Evolutionary conservation across 2,329 filamentous ascomycete genomes (phyloP), one percentile per base, ranked within the genome.

Genomic region (Shiraia sp.): DNA sequence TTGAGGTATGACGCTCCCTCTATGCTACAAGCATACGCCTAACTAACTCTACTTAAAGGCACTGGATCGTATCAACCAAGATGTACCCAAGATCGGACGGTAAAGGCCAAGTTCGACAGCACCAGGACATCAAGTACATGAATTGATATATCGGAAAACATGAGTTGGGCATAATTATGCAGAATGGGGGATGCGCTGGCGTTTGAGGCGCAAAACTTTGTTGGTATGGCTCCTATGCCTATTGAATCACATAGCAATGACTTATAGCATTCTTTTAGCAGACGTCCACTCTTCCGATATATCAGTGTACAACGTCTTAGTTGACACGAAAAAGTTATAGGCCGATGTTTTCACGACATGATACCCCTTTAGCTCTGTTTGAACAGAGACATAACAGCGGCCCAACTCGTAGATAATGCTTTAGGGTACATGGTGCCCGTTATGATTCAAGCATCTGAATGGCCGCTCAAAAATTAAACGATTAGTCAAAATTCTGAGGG

Each of bases 1-100:
- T 99, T 41, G 95, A 99, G 74, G 89, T 56, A 45, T 17, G 49
- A 22, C 23, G 9, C 13, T 15, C 29, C 26, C 4, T n/a, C 28
- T 10, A 25, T 9, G n/a, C 10, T 7, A 41, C 13, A 23, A 15
- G 23, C 27, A 15, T 13, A 33, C 27, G 14, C 13, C 32, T 8
- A 26, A 34, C 51, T 61, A 17, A 61, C 37, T 19, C 16, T 28
- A 15, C 8, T 10, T 17, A 16, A 25, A 66, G 56, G 65, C 65
- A 2, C 56, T 68, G n/a, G 65, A 68, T 41, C 64, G 65, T 14
- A 68, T 68, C 55, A 64, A 63, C 51, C 55, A 58, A 22, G 64
- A 65, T 30, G 58, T 65, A 7, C 57, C 61, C 39, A 65, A 59
- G 53, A 61, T 65, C 34, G 62, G 60, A 43, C 54, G 62, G 44